Conservation (phyloP, 495 filamentous ascomycete species). For the Aspergillus incahuasiensis region DNA sequence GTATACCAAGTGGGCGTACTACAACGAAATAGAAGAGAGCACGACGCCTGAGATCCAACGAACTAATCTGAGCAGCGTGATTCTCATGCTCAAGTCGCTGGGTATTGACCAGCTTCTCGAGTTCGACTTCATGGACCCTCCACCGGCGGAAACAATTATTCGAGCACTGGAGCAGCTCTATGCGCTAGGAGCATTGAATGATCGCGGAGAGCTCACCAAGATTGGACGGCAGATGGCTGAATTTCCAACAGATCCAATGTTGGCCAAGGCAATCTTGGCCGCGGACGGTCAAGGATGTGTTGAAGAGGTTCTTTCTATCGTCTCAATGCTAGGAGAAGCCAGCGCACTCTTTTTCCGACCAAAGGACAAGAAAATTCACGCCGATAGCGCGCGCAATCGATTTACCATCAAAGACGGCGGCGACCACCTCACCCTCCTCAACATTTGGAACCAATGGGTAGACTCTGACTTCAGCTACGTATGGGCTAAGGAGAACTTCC, state of each 20-base stretch:
- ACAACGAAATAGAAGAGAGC: conserved; percentile 90
- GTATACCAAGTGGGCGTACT: conserved; percentile 92
- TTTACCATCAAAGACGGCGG: conserved; percentile 93
- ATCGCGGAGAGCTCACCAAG: conserved; percentile 85
- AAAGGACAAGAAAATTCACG: conserved; percentile 96
- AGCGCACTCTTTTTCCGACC: conserved; percentile 90
- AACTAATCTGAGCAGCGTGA: conserved; percentile 78
- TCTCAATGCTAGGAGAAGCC: conserved; percentile 88
- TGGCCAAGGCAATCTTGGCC: conserved; percentile 87
- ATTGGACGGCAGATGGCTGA: conserved; percentile 94
- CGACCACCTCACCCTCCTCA: conserved; percentile 86
- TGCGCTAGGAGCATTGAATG: conserved; percentile 83
- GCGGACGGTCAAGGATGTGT: conserved; percentile 86
- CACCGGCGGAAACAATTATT: conserved; percentile 86
- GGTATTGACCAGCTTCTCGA: conserved; percentile 92
- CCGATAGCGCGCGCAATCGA: conserved; percentile 84
- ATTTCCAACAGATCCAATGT: conserved; percentile 91
- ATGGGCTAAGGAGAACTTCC: conserved; percentile 91
- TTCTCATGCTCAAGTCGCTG: conserved; percentile 81
- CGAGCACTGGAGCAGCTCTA: conserved; percentile 89
- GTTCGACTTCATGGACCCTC: conserved; percentile 96
- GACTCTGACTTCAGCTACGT: conserved; percentile 85
- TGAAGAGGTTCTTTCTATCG: conserved; percentile 90
- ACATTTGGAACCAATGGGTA: conserved; percentile 96
- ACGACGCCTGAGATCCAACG: conserved; percentile 94